Conservation (phyloP, 148 eudicot species). For the Rhododendron ferrugineum region DNA sequence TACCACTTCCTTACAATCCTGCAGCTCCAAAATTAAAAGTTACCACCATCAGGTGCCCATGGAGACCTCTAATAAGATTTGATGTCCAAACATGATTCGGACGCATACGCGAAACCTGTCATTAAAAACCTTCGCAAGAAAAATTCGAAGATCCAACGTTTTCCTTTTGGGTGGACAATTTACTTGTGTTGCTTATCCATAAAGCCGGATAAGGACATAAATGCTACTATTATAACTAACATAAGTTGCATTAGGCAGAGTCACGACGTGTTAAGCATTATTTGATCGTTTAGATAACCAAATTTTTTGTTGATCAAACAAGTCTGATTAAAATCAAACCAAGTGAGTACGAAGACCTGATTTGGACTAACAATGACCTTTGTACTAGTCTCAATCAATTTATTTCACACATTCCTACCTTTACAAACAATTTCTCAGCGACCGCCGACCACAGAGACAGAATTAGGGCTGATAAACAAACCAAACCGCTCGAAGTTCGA, state of each 20-base stretch:
- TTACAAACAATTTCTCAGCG: background rate
- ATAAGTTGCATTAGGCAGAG: background rate
- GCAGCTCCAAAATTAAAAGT: constrained; percentile 14
- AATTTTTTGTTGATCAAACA: background rate
- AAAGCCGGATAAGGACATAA: background rate
- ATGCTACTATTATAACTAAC: background rate
- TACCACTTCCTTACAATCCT: constrained; percentile 80
- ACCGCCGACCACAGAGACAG: background rate
- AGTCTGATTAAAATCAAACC: background rate
- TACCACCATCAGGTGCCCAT: background rate
- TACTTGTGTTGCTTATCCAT: background rate
- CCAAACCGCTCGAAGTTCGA: background rate
- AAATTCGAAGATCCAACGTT: background rate
- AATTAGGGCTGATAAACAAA: background rate
- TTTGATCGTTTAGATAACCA: background rate
- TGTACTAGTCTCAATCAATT: background rate
- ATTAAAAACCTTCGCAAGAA: background rate
- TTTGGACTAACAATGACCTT: background rate
- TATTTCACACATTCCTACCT: background rate
- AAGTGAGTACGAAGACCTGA: background rate
- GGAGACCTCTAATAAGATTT: background rate
- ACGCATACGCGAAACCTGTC: background rate
- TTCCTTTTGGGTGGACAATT: background rate
- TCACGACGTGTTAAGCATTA: background rate
- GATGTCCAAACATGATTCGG: background rate